Percentiles rank a stretch among this genome's conserved stretches.
These are phyloP conservation scores for Cadophora sp. DNA, from an alignment of 2,329 filamentous ascomycete genomes.

Conservation along the genomic window DNA sequence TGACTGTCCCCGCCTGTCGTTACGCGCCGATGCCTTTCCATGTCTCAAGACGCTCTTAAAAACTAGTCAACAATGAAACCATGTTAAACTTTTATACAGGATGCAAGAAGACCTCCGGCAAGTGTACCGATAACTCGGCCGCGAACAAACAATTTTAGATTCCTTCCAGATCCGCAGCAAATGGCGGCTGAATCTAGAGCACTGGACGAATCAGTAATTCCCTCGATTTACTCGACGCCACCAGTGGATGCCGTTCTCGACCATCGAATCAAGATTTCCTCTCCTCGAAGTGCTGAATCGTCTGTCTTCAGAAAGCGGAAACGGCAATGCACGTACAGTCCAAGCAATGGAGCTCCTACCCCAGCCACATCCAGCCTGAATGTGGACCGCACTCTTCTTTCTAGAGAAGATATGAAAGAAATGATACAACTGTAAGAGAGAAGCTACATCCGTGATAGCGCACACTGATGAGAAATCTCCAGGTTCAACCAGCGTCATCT, in stretches of 20 bases:
- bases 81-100: background rate
- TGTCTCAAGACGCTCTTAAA: background rate
- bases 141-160: background rate
- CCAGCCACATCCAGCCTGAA: conserved; percentile 9
- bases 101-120: background rate
- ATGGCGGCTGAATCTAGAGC: background rate
- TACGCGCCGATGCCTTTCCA: background rate
- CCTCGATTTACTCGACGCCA: conserved; percentile 30
- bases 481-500: conserved; percentile 26
- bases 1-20: no score
- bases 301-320: conserved; percentile 19
- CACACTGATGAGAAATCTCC: background rate
- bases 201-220: conserved; percentile 10
- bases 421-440: conserved; percentile 24
- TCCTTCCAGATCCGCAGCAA: background rate
- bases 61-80: background rate
- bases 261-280: background rate
- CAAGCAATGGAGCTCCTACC: conserved; percentile 13
- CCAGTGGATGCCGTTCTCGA: conserved; percentile 24
- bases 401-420: conserved; percentile 23
- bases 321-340: background rate
- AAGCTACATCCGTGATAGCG: background rate
- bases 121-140: background rate
- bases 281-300: background rate
- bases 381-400: conserved; percentile 14